phyloP scores from a whole-genome alignment of 768 basidiomycete species.

The Suillus paluster region DNA sequence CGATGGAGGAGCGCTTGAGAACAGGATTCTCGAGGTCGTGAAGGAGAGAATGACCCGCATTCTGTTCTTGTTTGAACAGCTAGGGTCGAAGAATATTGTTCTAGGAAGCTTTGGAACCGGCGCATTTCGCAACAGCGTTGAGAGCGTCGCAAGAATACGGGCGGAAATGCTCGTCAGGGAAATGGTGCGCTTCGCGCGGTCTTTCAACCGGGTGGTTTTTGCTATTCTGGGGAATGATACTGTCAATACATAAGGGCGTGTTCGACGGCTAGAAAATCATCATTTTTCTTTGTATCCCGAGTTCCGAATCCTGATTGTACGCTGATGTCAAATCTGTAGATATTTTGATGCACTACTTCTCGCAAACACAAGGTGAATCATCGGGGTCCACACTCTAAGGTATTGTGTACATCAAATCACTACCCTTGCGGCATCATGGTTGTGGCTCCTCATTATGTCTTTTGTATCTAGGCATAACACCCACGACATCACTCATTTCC shows the following conservation, averaged over 20 bases:
- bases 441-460: background rate
- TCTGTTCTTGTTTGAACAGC: conserved; percentile 63
- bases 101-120: conserved; percentile 81
- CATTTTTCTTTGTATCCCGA: background rate
- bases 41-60: conserved; percentile 72
- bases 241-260: conserved; percentile 40
- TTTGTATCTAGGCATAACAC: conserved; percentile 2
- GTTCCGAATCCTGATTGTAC: background rate
- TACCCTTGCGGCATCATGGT: background rate
- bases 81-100: conserved; percentile 61
- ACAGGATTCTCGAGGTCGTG: conserved; percentile 58
- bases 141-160: conserved; percentile 64
- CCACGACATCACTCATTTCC: conserved; percentile 4
- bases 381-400: background rate
- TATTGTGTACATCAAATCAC: background rate
- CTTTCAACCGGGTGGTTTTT: conserved; percentile 70
- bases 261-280: conserved; percentile 29
- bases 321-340: background rate
- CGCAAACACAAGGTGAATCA: background rate
- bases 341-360: background rate
- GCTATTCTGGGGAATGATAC: conserved; percentile 61
- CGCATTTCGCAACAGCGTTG: conserved; percentile 68
- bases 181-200: conserved; percentile 53
- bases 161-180: conserved; percentile 55
- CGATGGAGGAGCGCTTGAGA: conserved; percentile 25